phyloP scores from a whole-genome alignment of 345 rosid genomes.

The Crucihimalaya himalaica region DNA sequence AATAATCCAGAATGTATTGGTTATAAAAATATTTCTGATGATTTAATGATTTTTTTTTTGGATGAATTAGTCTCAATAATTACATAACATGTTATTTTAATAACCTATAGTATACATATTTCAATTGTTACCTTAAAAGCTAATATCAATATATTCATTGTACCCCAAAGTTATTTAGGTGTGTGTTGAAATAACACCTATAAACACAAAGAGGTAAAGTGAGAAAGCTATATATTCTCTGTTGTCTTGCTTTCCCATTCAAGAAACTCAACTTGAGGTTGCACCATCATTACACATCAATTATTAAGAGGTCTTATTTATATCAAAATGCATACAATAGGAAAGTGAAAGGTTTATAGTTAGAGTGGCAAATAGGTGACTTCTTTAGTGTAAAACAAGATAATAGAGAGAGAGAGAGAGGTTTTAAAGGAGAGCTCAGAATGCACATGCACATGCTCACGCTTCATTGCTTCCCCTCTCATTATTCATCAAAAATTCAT shows the following conservation, averaged over 20 bases:
- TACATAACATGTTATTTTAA: background rate
- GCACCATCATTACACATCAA: conserved; percentile 32
- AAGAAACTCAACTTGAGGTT: conserved; percentile 40
- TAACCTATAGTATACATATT: background rate
- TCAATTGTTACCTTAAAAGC: background rate
- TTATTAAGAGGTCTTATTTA: conserved; percentile 8
- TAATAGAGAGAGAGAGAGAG: conserved; percentile 1
- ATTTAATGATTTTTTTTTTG: no score
- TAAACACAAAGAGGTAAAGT: conserved; percentile 35
- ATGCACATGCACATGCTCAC: conserved; percentile 31
- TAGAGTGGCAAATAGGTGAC: conserved; percentile 40
- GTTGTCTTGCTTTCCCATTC: conserved; percentile 28
- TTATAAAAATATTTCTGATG: no score
- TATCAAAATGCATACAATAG: conserved; percentile 20
- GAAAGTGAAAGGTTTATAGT: conserved; percentile 35
- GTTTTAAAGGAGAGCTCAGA: conserved; percentile 28
- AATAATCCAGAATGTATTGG: background rate
- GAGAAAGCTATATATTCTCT: conserved; percentile 29
- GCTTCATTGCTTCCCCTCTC: conserved; percentile 18
- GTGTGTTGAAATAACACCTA: conserved; percentile 18
- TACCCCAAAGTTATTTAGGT: conserved; percentile 18
- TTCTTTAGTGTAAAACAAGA: conserved; percentile 40
- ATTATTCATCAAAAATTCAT: conserved; percentile 25
- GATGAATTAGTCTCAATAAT: background rate
- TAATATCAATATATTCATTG: background rate